These are phyloP conservation scores for Nowakowskiella sp. DNA, from an alignment of 192 early-diverging fungal genomes.

Conservation along the genomic window DNA sequence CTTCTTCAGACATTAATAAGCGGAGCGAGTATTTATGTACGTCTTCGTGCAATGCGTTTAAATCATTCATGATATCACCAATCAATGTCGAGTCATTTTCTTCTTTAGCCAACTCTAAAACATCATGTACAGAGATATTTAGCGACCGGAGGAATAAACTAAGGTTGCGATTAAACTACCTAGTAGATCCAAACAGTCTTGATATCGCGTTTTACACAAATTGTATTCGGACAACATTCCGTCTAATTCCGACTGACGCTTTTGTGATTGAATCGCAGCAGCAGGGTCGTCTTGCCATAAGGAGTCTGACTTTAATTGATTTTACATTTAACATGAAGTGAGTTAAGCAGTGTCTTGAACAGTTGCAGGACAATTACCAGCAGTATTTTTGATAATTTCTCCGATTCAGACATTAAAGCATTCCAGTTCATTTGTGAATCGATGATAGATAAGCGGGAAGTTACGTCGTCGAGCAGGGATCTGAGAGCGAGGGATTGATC, in stretches of 20 bases:
- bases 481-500: too few relatives aligned
- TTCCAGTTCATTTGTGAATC: too few relatives aligned
- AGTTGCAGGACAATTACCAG: too few relatives aligned
- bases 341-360: too few relatives aligned
- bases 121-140: background rate
- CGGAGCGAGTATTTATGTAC: constrained; percentile 29
- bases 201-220: constrained; percentile 2
- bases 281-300: constrained; percentile 27
- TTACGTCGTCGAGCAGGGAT: too few relatives aligned
- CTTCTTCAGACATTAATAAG: constrained; percentile 38
- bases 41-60: constrained; percentile 15
- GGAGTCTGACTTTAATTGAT: too few relatives aligned
- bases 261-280: constrained; percentile 27
- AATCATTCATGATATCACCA: constrained; percentile 22
- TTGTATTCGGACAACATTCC: constrained; percentile 18
- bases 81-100: constrained; percentile 23
- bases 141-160: background rate
- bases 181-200: constrained; percentile 19
- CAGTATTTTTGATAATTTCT: too few relatives aligned
- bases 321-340: too few relatives aligned
- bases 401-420: too few relatives aligned
- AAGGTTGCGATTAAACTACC: constrained; percentile 5
- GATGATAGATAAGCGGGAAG: too few relatives aligned
- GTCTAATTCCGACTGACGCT: constrained; percentile 22
- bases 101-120: constrained; percentile 30